A percentile compares a stretch with the other conserved stretches of the same genome.
phyloP scores from a whole-genome alignment of 2,329 filamentous ascomycete genomes.

The Scedosporium aurantiacum region DNA sequence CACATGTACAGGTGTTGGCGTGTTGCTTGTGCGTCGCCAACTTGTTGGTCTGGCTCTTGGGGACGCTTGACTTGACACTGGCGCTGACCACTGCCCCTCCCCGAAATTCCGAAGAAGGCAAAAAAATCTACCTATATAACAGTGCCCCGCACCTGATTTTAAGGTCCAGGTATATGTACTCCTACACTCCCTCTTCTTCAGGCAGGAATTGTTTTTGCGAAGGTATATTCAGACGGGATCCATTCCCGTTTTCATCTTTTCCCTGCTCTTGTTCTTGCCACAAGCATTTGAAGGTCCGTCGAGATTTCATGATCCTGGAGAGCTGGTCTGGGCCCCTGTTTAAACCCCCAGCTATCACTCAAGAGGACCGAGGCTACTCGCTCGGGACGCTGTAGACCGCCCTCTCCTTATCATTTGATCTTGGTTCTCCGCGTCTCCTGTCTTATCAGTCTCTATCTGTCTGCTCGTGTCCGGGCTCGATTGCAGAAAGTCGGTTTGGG shows the following conservation, averaged over 20 bases:
- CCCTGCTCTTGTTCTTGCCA: background rate
- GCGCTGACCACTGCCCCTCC: background rate
- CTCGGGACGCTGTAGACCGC: conserved; percentile 1
- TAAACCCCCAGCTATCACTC: background rate
- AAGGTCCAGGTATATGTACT: conserved; percentile 1
- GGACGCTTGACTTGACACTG: background rate
- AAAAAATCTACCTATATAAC: conserved; percentile 1
- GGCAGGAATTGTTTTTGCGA: background rate
- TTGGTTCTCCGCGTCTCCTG: background rate
- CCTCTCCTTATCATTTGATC: background rate
- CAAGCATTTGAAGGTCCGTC: background rate
- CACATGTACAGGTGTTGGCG: background rate
- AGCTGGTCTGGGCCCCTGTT: background rate
- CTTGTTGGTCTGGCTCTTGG: background rate
- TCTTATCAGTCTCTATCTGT: background rate
- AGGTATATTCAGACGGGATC: background rate
- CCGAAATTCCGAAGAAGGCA: background rate
- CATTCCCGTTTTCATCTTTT: background rate
- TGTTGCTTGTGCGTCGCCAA: background rate
- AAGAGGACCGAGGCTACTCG: background rate
- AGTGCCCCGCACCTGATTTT: background rate
- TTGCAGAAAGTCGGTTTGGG: background rate
- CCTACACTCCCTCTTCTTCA: background rate
- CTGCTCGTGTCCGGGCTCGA: background rate
- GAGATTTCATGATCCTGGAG: background rate